phyloP scores from a whole-genome alignment of 176 grass and related monocot genomes.

The Avena sativa region DNA sequence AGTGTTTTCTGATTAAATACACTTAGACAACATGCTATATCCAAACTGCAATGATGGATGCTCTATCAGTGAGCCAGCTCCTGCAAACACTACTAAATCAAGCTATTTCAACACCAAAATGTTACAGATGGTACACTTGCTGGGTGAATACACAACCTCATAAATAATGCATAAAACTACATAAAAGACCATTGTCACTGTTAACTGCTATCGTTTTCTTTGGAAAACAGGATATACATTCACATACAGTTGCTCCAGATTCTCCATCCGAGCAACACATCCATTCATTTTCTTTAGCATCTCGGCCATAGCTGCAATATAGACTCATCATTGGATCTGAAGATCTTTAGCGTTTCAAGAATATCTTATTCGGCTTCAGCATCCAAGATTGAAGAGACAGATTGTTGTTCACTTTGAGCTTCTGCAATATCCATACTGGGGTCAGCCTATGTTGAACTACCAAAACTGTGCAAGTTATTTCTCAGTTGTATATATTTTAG shows the following conservation, averaged over 20 bases:
- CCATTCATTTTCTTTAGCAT: conserved; percentile 36
- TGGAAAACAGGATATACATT: conserved; percentile 41
- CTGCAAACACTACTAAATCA: conserved; percentile 12
- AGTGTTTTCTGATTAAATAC: conserved; percentile 39
- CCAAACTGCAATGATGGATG: neutral
- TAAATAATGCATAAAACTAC: neutral
- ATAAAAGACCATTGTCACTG: neutral
- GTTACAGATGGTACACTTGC: neutral
- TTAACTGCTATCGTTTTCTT: conserved; percentile 39
- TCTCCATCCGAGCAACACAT: conserved; percentile 38
- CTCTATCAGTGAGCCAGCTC: neutral
- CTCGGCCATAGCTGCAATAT: conserved; percentile 37
- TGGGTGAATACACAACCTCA: neutral
- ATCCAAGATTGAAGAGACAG: neutral
- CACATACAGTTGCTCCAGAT: conserved; percentile 15
- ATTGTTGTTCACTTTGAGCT: no score
- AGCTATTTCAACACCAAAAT: conserved; percentile 1
- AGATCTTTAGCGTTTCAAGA: conserved; percentile 39
- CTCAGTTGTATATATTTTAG: no score
- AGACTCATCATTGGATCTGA: conserved; percentile 34
- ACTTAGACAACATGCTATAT: conserved; percentile 5
- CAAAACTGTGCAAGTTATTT: no score
- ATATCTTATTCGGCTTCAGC: neutral
- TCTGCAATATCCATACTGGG: no score
- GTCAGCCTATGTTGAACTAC: no score